A percentile compares a stretch with the other conserved stretches of the same genome.
Evolutionary conservation across 176 grass and related monocot species (phyloP).

Genomic region (Ensete ventricosum): DNA sequence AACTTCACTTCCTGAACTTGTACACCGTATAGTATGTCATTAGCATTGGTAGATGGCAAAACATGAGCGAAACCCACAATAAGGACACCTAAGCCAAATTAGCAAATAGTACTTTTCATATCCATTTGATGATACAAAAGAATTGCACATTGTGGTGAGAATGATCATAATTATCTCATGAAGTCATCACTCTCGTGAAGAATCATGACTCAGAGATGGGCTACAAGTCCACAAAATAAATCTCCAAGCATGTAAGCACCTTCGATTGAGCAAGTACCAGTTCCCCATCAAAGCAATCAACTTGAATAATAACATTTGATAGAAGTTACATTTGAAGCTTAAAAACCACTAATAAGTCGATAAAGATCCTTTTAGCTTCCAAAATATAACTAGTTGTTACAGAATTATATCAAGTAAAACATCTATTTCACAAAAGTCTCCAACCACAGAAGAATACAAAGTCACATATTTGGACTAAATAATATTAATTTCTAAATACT

Average conservation of each 20-base stretch:
- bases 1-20: no score
- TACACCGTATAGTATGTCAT: no score
- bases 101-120: no score
- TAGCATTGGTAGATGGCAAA: no score
- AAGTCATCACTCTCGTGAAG: not conserved
- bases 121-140: no score
- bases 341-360: not conserved
- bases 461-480: no score
- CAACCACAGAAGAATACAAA: not conserved
- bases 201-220: not conserved
- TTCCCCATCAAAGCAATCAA: not conserved
- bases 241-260: constrained; percentile 30
- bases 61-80: no score
- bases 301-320: not conserved
- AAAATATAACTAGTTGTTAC: not conserved
- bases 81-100: no score
- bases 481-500: no score
- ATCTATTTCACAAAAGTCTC: not conserved
- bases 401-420: not conserved
- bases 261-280: constrained; percentile 22
- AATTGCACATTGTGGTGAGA: no score
- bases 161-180: not conserved
- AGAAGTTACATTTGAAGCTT: not conserved
- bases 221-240: not conserved
- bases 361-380: not conserved